Base-by-base conservation (phyloP, 1,139 yeast species). In the Debaryomyces udenii region DNA sequence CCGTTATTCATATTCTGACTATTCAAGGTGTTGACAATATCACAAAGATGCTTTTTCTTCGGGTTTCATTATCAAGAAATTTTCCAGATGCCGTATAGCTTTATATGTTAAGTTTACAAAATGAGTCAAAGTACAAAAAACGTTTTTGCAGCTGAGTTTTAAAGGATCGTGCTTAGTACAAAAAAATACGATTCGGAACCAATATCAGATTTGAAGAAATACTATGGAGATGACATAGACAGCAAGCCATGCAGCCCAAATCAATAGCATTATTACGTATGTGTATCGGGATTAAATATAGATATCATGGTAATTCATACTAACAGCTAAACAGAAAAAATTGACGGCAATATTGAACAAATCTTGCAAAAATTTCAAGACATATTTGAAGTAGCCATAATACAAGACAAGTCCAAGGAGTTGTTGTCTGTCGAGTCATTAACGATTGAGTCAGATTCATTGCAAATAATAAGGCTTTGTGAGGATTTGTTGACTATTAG, bases 381-480 rank as follows among this genome's bases (percentile, higher is more conserved):
- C 41, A 66, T 71, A 27, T 71, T 73, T 44, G 76, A 72, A 46
- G 70, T 68, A 6, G 64, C 72, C 20, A 59, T 68, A 31, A 66
- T 69, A 14, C 65, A 65, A 40, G 76, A 70, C 40, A 78, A 78
- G 48, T 69, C 81, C 6, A 67, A 72, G 35, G 83, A 78, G 45
- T 61, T 76, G 2, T 62, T 77, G 24, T 76, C 82, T 0, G 76
- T 78, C 10, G 84, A 80, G 46, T 70, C 80, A 23, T 57, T 79
- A 15, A 80, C 80, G 7, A 75, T 80, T 11, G 83, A 80, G 51
- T 68, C 80, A 11, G 76, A 78, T 51, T 73, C 83, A 0, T 62
- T 74, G 43, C 67, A 74, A 3, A 78, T 80, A 3, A 69, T 78
- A 3, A 59, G 82, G 38, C 59, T 77, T 7, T 72, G 81, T 35